phyloP scores from a whole-genome alignment of 345 rosid species.

The Lagerstroemia speciosa region DNA sequence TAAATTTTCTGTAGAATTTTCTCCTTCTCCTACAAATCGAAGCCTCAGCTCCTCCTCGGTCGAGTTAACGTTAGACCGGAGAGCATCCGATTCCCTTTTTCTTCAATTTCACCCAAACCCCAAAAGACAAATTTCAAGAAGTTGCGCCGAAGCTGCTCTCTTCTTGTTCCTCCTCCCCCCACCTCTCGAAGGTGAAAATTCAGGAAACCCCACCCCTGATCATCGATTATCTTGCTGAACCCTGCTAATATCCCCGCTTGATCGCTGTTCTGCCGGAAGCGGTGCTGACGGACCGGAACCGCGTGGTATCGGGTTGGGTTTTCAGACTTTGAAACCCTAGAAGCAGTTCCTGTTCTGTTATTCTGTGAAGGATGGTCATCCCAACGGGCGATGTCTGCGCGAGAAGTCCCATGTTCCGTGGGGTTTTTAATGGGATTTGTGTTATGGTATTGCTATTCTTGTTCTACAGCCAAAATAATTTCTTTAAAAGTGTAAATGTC shows the following conservation, averaged over 20 bases:
- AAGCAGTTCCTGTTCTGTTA: background rate
- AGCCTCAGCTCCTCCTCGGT: background rate
- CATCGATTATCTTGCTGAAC: background rate
- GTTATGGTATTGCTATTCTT: slow-evolving; percentile 21
- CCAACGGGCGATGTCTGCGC: background rate
- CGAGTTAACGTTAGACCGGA: background rate
- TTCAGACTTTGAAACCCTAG: slow-evolving; percentile 2
- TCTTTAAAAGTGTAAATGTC: slow-evolving; percentile 6
- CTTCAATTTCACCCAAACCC: background rate
- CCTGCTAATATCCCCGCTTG: background rate
- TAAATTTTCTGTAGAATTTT: background rate
- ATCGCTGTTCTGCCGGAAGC: background rate
- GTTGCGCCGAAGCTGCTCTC: slow-evolving; percentile 12
- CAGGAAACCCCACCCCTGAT: background rate
- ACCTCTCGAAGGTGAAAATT: background rate
- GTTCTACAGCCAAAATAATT: slow-evolving; percentile 16
- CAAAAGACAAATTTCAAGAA: slow-evolving; percentile 9
- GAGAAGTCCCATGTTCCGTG: slow-evolving; percentile 12
- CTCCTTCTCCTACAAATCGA: background rate
- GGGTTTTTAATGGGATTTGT: slow-evolving; percentile 19
- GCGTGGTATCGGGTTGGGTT: slow-evolving; percentile 1
- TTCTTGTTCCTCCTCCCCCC: background rate
- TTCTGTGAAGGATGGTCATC: slow-evolving; percentile 12
- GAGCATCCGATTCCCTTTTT: background rate
- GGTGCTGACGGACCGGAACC: background rate